phyloP scores from a whole-genome alignment of 139 green algal genomes.

The Dunaliella primolecta region DNA sequence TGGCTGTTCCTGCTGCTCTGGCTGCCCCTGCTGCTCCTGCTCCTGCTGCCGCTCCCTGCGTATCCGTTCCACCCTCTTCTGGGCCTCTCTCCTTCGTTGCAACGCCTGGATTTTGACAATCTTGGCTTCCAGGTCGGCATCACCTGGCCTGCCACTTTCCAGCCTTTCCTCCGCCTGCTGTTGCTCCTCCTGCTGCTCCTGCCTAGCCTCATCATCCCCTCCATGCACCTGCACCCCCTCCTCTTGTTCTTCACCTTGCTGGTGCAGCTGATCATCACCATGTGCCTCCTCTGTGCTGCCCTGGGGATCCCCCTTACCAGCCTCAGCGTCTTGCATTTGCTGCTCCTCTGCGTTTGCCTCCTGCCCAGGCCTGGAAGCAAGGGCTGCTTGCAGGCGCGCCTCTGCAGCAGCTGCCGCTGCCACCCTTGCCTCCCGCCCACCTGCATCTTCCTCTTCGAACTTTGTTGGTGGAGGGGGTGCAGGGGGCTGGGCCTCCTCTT shows the following conservation, averaged over 20 bases:
- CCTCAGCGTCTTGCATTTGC: not conserved
- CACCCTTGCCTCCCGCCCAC: not conserved
- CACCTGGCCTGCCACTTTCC: not conserved
- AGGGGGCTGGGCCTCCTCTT: too few relatives aligned
- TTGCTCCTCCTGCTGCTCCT: not conserved
- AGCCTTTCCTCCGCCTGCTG: not conserved
- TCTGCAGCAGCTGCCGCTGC: conserved; percentile 23
- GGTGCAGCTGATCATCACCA: not conserved
- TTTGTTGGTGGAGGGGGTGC: too few relatives aligned
- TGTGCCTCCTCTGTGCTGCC: not conserved
- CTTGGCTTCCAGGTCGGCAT: conserved; percentile 3
- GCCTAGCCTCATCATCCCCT: not conserved
- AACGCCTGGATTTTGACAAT: conserved; percentile 13
- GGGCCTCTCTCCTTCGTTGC: conserved; percentile 1
- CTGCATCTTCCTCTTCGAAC: too few relatives aligned
- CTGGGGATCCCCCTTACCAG: not conserved
- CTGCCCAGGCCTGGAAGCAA: not conserved
- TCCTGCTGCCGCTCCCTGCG: not conserved
- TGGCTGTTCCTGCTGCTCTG: not conserved
- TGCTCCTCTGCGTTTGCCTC: not conserved
- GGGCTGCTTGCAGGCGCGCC: conserved; percentile 27
- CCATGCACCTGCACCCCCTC: not conserved
- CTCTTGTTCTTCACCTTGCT: not conserved
- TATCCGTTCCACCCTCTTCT: conserved; percentile 9
- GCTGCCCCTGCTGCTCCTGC: not conserved